A percentile compares a stretch with the other conserved stretches of the same genome.
Conservation (phyloP, 164 flowering plant species). For the Magnolia kwangsiensis region DNA sequence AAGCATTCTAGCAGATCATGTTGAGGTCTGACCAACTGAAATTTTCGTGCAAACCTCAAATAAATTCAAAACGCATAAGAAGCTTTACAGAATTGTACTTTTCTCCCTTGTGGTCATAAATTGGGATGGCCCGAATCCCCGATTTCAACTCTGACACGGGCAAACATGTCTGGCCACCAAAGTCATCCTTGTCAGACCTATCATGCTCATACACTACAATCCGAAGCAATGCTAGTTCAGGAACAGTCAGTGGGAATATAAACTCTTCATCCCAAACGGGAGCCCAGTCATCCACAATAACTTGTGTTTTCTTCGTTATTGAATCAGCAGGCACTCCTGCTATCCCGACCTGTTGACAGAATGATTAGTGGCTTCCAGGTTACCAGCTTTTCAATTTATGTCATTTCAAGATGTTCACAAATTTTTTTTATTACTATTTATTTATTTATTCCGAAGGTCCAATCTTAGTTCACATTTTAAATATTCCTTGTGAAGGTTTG, state of each 20-base stretch:
- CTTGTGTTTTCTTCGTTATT: conserved; percentile 29
- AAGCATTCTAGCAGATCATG: background rate
- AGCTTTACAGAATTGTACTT: conserved; percentile 39
- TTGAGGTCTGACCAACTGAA: background rate
- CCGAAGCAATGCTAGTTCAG: conserved; percentile 49
- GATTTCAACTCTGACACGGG: conserved; percentile 40
- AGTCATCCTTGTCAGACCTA: conserved; percentile 43
- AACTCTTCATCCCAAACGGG: conserved; percentile 49
- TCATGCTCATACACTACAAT: conserved; percentile 48
- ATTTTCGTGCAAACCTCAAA: background rate
- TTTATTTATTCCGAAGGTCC: too few species aligned
- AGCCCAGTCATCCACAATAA: conserved; percentile 38
- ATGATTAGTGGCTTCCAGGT: background rate
- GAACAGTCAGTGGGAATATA: conserved; percentile 41
- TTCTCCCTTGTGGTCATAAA: conserved; percentile 29
- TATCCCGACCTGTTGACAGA: conserved; percentile 36
- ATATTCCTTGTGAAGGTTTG: too few species aligned
- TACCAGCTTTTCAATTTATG: background rate
- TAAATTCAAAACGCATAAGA: conserved; percentile 38
- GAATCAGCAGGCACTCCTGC: conserved; percentile 46
- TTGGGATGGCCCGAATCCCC: conserved; percentile 46
- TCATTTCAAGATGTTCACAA: background rate
- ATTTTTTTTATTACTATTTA: too few species aligned
- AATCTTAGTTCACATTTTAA: too few species aligned
- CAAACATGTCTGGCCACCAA: conserved; percentile 49